Evolutionary conservation across 257 asterid species (phyloP), one percentile per base, ranked within the genome.

Genomic region (Salvia miltiorrhiza): DNA sequence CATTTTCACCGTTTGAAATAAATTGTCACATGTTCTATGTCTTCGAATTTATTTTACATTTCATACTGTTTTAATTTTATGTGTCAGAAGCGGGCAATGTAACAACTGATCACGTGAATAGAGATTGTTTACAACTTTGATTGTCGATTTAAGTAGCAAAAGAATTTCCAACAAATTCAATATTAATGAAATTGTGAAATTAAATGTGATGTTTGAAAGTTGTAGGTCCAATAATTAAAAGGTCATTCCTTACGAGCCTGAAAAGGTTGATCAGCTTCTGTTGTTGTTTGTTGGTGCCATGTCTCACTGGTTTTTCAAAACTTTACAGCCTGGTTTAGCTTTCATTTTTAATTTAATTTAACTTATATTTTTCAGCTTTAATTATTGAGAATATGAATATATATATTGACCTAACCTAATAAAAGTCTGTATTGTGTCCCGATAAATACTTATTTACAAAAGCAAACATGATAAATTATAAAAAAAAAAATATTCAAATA

Each of bases 201-300:
- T 60, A 33, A 48, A 70, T 21, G 69, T n/a, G 30, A 47, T 44
- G 62, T 41, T 20, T 17, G 23, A 44, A 57, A 43, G 26, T 30
- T 6, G 28, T 47, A 50, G 12, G 44, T 17, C 70, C 28, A 35
- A 50, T 72, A 52, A 72, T 50, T 63, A 40, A 62, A 39, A 37
- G 26, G 47, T 7, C 26, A 13, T 50, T 72, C 69, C 50, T 71
- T 39, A 62, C 26, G 11, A 62, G 70, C 70, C 55, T 62, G 45
- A 71, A 71, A 61, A 71, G 64, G 41, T 44, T 64, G 41, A 71
- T 71, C 67, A 9, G 14, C 20, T 50, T 65, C 48, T 35, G 33
- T 11, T 19, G 35, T 32, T 65, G 45, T 71, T 56, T 56, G 32
- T 21, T 17, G 37, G 39, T 69, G 61, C n/a, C 14, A 54, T 67